phyloP scores from a whole-genome alignment of 495 filamentous ascomycete species.

The Aspergillus ostianus region DNA sequence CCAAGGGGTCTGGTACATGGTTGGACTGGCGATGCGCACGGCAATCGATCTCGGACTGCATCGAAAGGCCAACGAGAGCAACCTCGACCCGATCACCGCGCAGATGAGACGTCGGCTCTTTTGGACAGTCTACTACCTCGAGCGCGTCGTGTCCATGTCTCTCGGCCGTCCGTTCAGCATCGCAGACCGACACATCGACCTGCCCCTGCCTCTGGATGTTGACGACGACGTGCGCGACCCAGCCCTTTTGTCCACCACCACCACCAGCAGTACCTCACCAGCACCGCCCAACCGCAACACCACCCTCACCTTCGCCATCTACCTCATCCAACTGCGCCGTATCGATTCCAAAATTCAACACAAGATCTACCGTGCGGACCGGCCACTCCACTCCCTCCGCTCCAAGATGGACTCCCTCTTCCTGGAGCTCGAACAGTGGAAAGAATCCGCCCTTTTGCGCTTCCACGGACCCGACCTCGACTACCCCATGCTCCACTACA shows the following conservation, averaged over 20 bases:
- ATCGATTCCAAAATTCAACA: conserved; percentile 55
- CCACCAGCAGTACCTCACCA: conserved; percentile 16
- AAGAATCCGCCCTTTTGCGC: conserved; percentile 39
- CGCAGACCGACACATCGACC: conserved; percentile 52
- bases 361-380: conserved; percentile 54
- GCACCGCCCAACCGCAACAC: conserved; percentile 36
- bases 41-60: conserved; percentile 54
- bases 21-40: conserved; percentile 54
- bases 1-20: conserved; percentile 58
- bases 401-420: conserved; percentile 50
- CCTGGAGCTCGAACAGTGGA: conserved; percentile 53
- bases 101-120: conserved; percentile 52
- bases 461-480: conserved; percentile 43
- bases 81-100: conserved; percentile 44
- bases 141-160: conserved; percentile 50
- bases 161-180: conserved; percentile 53
- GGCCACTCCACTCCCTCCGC: conserved; percentile 42
- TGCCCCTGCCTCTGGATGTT: conserved; percentile 46
- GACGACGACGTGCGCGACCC: conserved; percentile 49
- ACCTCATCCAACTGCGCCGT: conserved; percentile 48
- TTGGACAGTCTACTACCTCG: conserved; percentile 55
- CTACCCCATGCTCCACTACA: conserved; percentile 52
- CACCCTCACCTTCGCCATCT: conserved; percentile 49
- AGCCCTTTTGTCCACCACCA: conserved; percentile 24
- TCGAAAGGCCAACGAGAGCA: conserved; percentile 47